Evolutionary conservation across 768 basidiomycete species (phyloP).

Genomic region (Gyrodon lividus): DNA sequence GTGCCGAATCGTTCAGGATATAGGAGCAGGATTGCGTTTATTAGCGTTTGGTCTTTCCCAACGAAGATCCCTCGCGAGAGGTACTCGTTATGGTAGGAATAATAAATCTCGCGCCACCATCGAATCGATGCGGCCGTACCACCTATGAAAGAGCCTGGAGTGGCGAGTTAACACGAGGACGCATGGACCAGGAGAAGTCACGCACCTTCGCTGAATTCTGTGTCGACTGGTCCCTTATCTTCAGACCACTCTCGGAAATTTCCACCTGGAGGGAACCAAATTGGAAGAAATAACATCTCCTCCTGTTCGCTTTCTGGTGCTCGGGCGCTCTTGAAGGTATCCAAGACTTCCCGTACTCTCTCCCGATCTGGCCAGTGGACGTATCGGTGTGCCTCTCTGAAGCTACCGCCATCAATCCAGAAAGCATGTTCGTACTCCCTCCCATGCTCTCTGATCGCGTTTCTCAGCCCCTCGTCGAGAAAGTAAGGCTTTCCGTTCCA

Average conservation of each 20-base stretch:
- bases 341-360: constrained; percentile 18
- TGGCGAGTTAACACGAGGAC: neutral
- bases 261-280: constrained; percentile 14
- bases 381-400: constrained; percentile 18
- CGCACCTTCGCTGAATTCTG: constrained; percentile 21
- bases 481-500: constrained; percentile 27
- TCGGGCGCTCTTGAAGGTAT: neutral
- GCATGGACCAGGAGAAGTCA: neutral
- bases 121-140: constrained; percentile 17
- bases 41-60: constrained; percentile 24
- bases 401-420: constrained; percentile 24
- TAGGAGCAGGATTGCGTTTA: constrained; percentile 25
- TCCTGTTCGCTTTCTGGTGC: constrained; percentile 6
- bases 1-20: constrained; percentile 21
- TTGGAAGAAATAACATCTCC: constrained; percentile 22
- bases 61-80: constrained; percentile 18
- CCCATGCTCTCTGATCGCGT: constrained; percentile 4
- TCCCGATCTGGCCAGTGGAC: constrained; percentile 20
- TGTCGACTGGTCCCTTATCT: constrained; percentile 21
- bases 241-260: constrained; percentile 19
- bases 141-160: constrained; percentile 26
- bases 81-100: constrained; percentile 23
- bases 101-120: constrained; percentile 22
- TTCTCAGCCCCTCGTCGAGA: constrained; percentile 15
- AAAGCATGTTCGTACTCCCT: constrained; percentile 21